These are phyloP conservation scores for Panus rudis DNA, from an alignment of 768 basidiomycete species.

Conservation along the genomic window DNA sequence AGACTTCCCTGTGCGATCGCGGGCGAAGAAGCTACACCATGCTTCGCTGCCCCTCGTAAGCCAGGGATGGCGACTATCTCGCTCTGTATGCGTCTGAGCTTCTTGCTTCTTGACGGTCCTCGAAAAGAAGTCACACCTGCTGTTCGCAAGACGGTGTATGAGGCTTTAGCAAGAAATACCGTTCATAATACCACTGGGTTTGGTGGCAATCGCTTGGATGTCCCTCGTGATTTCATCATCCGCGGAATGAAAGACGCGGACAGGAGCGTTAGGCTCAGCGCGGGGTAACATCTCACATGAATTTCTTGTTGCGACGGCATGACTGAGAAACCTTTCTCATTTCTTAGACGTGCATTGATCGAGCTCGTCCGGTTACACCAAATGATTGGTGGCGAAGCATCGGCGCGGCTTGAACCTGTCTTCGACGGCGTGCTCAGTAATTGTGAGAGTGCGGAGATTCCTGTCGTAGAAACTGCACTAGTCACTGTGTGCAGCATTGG, in stretches of 20 bases:
- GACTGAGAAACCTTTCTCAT: conserved; percentile 1
- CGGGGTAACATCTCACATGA: conserved; percentile 45
- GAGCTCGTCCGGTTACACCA: conserved; percentile 41
- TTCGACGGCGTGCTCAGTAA: conserved; percentile 42
- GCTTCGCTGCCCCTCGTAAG: conserved; percentile 6
- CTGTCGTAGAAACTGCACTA: conserved; percentile 57
- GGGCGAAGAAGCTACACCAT: conserved; percentile 8
- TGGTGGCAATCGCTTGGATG: conserved; percentile 17
- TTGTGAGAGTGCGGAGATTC: conserved; percentile 38
- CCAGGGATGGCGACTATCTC: conserved; percentile 16
- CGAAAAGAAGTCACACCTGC: conserved; percentile 37
- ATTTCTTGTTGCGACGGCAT: not conserved
- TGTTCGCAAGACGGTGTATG: conserved; percentile 30
- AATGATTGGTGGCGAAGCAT: conserved; percentile 24
- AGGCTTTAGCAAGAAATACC: conserved; percentile 11
- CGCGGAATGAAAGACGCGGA: conserved; percentile 46
- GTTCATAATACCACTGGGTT: conserved; percentile 16
- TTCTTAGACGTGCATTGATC: conserved; percentile 39
- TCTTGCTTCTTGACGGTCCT: conserved; percentile 40
- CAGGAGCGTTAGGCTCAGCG: conserved; percentile 53
- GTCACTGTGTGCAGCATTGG: conserved; percentile 54
- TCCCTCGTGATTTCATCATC: conserved; percentile 33
- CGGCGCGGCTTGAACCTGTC: conserved; percentile 30
- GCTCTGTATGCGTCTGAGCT: conserved; percentile 30
- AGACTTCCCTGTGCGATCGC: conserved; percentile 17